Percentiles rank a stretch among this genome's conserved stretches.
These are phyloP conservation scores for Xylaria grammica DNA, from an alignment of 495 filamentous ascomycete genomes.

Conservation along the genomic window DNA sequence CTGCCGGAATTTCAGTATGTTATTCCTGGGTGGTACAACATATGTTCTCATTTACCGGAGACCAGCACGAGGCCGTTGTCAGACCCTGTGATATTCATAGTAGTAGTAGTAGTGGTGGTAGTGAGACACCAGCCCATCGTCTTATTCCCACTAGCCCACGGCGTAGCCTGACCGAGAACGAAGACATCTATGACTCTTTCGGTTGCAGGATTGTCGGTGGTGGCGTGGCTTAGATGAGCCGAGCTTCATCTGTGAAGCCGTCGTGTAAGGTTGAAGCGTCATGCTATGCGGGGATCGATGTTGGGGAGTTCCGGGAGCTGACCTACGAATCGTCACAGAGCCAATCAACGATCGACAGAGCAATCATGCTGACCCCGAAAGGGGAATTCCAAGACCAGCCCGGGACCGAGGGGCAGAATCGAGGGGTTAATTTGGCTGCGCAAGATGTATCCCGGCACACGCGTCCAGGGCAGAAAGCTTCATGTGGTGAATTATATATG, in stretches of 20 bases:
- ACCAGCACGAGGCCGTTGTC: background rate
- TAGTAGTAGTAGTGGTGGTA: no score
- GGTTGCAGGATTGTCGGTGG: background rate
- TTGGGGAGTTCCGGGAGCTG: slow-evolving; percentile 21
- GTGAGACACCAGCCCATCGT: no score
- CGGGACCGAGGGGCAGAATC: slow-evolving; percentile 25
- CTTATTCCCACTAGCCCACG: background rate
- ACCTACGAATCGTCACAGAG: background rate
- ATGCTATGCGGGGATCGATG: slow-evolving; percentile 10
- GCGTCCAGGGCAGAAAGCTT: slow-evolving; percentile 1
- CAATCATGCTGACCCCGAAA: slow-evolving; percentile 7
- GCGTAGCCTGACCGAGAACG: background rate
- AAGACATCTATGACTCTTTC: background rate
- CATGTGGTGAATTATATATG: background rate
- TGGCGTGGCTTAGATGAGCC: background rate
- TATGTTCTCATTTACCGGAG: background rate
- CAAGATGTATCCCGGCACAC: background rate
- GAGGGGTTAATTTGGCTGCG: background rate
- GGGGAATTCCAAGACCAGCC: background rate
- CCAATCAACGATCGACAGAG: slow-evolving; percentile 11
- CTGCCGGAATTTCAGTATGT: background rate
- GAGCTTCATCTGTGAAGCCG: background rate
- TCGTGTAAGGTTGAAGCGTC: slow-evolving; percentile 5
- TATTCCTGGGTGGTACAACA: background rate
- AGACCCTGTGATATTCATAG: background rate